Conservation (phyloP, 257 asterid species). For the Petunia axillaris region DNA sequence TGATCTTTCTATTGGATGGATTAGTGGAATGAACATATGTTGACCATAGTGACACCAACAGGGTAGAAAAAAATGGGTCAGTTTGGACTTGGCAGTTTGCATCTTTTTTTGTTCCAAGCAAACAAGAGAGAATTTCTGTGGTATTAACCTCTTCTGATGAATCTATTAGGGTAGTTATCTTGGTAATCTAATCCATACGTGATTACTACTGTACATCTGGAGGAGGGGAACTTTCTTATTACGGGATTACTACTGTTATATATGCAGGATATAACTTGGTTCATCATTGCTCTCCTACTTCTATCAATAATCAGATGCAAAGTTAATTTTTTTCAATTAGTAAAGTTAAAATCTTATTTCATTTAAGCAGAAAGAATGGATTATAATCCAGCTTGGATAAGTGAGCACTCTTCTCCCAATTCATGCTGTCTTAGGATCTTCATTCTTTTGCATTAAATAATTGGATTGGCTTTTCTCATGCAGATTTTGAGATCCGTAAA, state of each 20-base stretch:
- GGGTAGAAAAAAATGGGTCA: slow-evolving; percentile 8
- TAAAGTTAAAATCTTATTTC: not conserved
- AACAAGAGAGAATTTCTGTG: not conserved
- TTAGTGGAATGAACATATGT: slow-evolving; percentile 15
- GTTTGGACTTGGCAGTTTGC: slow-evolving; percentile 1
- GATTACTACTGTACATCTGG: not conserved
- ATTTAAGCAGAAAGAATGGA: not conserved
- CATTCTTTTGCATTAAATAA: not conserved
- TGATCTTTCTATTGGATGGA: slow-evolving; percentile 15
- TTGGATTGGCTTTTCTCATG: slow-evolving; percentile 10
- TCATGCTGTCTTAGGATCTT: not conserved
- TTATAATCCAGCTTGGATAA: not conserved
- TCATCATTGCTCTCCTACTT: not conserved
- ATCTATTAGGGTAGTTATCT: slow-evolving; percentile 3
- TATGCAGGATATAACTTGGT: not conserved
- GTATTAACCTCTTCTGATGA: not conserved
- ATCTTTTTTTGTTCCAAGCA: not conserved
- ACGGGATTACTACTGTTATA: not conserved
- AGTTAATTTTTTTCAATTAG: not conserved
- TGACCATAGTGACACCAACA: slow-evolving; percentile 7
- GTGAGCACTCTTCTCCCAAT: not conserved
- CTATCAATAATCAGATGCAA: not conserved
- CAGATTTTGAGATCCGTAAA: not conserved
- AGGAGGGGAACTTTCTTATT: not conserved
- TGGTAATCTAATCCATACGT: not conserved